Conservation (phyloP, 2,329 filamentous ascomycete genomes). For the Calonectria honghensis region DNA sequence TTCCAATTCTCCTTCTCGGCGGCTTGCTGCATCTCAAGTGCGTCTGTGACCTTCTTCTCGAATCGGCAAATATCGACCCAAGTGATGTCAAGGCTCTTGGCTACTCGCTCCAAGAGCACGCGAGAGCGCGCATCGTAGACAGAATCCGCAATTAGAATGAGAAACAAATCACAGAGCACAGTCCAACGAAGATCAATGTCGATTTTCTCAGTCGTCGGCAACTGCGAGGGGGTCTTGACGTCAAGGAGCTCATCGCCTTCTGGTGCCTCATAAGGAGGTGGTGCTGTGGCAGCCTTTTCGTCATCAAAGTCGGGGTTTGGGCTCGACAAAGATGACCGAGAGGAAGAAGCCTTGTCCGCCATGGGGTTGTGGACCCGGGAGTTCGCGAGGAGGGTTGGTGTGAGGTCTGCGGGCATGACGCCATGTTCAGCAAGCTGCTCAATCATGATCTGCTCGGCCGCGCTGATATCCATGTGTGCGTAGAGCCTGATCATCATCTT, state of each 20-base stretch:
- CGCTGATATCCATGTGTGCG: slow-evolving; percentile 95
- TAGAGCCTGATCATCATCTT: slow-evolving; percentile 98
- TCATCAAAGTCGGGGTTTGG: slow-evolving; percentile 55
- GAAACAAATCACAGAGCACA: slow-evolving; percentile 94
- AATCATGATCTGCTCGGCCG: slow-evolving; percentile 97
- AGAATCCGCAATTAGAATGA: slow-evolving; percentile 97
- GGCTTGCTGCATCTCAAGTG: slow-evolving; percentile 97
- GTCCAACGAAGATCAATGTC: slow-evolving; percentile 99
- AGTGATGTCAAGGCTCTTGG: slow-evolving; percentile 84
- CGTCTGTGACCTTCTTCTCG: slow-evolving; percentile 97
- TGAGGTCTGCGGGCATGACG: slow-evolving; percentile 88
- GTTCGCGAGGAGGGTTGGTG: slow-evolving; percentile 91
- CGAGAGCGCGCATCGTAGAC: slow-evolving; percentile 93
- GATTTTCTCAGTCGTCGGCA: slow-evolving; percentile 87
- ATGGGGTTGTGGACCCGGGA: slow-evolving; percentile 94
- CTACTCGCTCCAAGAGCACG: slow-evolving; percentile 88
- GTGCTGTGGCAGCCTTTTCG: slow-evolving; percentile 70
- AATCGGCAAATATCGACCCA: slow-evolving; percentile 98
- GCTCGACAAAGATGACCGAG: slow-evolving; percentile 45
- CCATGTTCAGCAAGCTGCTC: slow-evolving; percentile 96
- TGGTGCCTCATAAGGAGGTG: slow-evolving; percentile 78
- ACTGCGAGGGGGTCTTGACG: slow-evolving; percentile 87
- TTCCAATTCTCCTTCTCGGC: slow-evolving; percentile 98
- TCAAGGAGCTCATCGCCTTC: slow-evolving; percentile 83
- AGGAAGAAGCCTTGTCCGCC: slow-evolving; percentile 68